phyloP scores from a whole-genome alignment of 31 red algal species.

The Asparagopsis taxiformis region DNA sequence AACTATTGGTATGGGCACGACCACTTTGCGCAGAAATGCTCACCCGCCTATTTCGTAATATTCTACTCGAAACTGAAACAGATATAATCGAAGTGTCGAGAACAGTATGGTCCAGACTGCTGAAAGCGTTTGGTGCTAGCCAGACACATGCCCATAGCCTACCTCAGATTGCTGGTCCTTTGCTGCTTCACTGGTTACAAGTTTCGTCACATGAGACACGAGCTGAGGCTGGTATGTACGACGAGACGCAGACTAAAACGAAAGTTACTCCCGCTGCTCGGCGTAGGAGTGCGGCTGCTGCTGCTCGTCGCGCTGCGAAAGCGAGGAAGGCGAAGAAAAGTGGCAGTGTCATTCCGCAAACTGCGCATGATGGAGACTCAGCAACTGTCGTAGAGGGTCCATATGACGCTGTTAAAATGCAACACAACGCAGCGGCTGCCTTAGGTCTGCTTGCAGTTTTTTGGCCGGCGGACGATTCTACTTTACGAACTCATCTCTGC shows the following conservation, averaged over 20 bases:
- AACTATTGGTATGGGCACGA: slow-evolving; percentile 44
- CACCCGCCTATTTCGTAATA: slow-evolving; percentile 53
- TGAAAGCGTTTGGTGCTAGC: slow-evolving; percentile 13
- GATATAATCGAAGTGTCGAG: slow-evolving; percentile 37
- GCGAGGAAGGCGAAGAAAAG: slow-evolving; percentile 25
- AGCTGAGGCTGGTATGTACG: slow-evolving; percentile 42
- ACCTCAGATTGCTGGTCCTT: slow-evolving; percentile 16
- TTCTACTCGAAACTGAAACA: slow-evolving; percentile 64
- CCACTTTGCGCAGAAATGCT: slow-evolving; percentile 40
- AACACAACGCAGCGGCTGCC: slow-evolving; percentile 48
- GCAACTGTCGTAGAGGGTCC: slow-evolving; percentile 58
- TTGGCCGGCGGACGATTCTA: slow-evolving; percentile 44
- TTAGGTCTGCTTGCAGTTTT: slow-evolving; percentile 49
- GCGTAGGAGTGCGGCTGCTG: slow-evolving; percentile 39
- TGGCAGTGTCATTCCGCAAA: slow-evolving; percentile 45
- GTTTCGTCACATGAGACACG: slow-evolving; percentile 57
- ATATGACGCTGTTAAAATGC: slow-evolving; percentile 69
- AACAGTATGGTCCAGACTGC: slow-evolving; percentile 52
- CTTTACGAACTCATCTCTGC: neutral
- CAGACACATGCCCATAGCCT: slow-evolving; percentile 1
- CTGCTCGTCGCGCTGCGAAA: slow-evolving; percentile 70
- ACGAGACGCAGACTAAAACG: slow-evolving; percentile 30
- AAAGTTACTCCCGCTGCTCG: slow-evolving; percentile 34
- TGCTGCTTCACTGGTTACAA: slow-evolving; percentile 61
- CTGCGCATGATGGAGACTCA: slow-evolving; percentile 44